phyloP scores from a whole-genome alignment of 495 filamentous ascomycete species.

The Penicillium silybi region DNA sequence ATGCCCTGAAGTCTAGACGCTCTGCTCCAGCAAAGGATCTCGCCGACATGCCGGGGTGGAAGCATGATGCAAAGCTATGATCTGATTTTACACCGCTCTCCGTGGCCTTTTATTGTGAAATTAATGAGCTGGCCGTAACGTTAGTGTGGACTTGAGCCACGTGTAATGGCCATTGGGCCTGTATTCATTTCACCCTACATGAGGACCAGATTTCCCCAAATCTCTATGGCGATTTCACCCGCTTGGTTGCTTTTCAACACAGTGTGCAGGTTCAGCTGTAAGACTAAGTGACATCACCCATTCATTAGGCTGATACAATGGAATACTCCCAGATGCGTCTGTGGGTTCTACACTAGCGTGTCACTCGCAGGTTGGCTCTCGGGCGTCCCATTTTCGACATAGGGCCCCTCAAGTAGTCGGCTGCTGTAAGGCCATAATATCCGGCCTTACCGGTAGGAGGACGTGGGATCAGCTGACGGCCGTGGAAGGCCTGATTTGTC shows the following conservation, averaged over 20 bases:
- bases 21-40: slow-evolving; percentile 17
- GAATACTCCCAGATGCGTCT: not conserved
- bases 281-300: not conserved
- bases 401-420: not conserved
- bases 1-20: slow-evolving; percentile 15
- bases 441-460: not conserved
- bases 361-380: not conserved
- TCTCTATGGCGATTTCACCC: too few relatives aligned
- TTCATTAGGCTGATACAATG: not conserved
- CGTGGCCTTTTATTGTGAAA: too few relatives aligned
- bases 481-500: not conserved
- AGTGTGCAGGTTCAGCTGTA: not conserved
- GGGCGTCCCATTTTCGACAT: not conserved
- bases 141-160: too few relatives aligned
- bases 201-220: too few relatives aligned
- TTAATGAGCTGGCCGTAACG: too few relatives aligned
- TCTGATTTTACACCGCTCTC: not conserved
- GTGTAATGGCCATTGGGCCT: too few relatives aligned
- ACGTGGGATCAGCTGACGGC: not conserved
- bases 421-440: not conserved
- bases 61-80: slow-evolving; percentile 17
- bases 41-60: slow-evolving; percentile 19
- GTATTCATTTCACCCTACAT: too few relatives aligned
- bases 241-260: too few relatives aligned
- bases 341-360: not conserved